Evolutionary conservation across 73 alveolate species (phyloP).

Genomic region (Tetrahymena thermophila): DNA sequence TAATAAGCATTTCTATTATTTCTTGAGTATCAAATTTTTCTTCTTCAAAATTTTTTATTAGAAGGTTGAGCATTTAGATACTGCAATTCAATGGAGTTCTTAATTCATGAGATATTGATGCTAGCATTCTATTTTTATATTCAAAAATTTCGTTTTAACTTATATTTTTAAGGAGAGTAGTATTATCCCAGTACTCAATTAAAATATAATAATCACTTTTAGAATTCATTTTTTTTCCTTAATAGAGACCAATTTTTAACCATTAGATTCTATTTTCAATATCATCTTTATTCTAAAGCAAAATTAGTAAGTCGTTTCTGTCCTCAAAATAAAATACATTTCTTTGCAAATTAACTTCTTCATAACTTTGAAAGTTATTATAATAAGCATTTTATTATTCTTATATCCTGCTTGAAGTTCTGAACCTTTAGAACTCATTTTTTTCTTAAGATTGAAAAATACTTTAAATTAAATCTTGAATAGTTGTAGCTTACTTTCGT

Average conservation of each 20-base stretch:
- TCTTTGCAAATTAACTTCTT: not conserved
- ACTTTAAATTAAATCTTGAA: not conserved
- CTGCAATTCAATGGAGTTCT: slow-evolving; percentile 10
- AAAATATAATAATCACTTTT: not conserved
- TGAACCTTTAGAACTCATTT: not conserved
- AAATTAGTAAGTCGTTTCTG: not conserved
- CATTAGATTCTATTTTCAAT: not conserved
- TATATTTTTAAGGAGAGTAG: not conserved
- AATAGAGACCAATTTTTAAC: not conserved
- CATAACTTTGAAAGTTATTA: too few relatives aligned
- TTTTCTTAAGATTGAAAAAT: not conserved
- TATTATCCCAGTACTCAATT: not conserved
- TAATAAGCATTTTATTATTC: not conserved
- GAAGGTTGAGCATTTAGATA: not conserved
- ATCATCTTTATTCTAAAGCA: not conserved
- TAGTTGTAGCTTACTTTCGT: not conserved
- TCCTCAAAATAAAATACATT: not conserved
- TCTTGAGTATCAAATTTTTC: not conserved
- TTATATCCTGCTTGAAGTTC: not conserved
- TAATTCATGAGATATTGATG: slow-evolving; percentile 21
- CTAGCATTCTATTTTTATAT: not conserved
- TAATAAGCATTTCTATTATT: not conserved
- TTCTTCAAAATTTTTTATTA: not conserved
- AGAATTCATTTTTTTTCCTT: not conserved
- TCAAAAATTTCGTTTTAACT: not conserved